Conservation (phyloP, 768 basidiomycete species). For the Amanita phalloides region DNA sequence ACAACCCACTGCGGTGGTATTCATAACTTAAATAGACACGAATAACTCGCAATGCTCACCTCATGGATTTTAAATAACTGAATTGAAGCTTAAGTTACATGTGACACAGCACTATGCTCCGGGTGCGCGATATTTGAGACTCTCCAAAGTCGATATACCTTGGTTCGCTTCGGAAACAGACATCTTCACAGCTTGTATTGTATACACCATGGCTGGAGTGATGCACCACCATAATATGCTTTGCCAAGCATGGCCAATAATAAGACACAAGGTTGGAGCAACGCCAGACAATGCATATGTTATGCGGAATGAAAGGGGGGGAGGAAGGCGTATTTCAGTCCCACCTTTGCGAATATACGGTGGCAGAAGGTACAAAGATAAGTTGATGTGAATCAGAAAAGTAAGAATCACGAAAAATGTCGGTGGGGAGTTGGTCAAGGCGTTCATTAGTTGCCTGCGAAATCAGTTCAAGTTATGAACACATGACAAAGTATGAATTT, state of each 20-base stretch:
- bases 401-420: neutral
- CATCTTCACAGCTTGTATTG: conserved; percentile 33
- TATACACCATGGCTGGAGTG: conserved; percentile 29
- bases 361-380: conserved; percentile 4
- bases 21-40: neutral
- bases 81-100: neutral
- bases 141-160: conserved; percentile 39
- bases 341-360: neutral
- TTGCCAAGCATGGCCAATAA: conserved; percentile 40
- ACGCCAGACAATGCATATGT: conserved; percentile 30
- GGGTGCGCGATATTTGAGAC: conserved; percentile 40
- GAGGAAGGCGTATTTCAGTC: conserved; percentile 11
- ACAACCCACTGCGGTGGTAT: neutral
- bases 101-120: conserved; percentile 30
- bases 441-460: conserved; percentile 20
- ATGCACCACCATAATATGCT: conserved; percentile 43
- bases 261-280: conserved; percentile 36
- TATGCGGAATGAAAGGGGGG: conserved; percentile 18
- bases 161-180: conserved; percentile 34
- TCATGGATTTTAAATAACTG: neutral
- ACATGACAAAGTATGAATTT: neutral
- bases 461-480: neutral
- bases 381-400: neutral
- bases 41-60: neutral
- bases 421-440: conserved; percentile 16